Base-by-base conservation (phyloP, 129 eudicot species). In the Scalesia atractyloides region DNA sequence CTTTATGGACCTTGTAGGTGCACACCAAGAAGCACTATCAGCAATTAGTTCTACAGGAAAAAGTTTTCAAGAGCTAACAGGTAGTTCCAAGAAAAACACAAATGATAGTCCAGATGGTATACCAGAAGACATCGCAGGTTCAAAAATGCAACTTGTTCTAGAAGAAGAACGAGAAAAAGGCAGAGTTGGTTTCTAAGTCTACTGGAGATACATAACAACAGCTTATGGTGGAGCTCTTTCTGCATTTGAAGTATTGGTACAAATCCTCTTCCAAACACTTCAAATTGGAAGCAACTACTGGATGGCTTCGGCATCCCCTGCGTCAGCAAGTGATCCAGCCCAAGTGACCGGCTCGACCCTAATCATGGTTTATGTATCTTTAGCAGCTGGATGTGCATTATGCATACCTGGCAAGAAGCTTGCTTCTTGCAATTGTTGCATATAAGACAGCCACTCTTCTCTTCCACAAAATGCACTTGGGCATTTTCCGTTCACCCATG, bases 401-500 rank as follows among this genome's bases (percentile, higher is more conserved):
- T 89, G 91, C 76, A 65, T 86, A 47, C 71, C 71, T 92, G 10
- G 69, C 67, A 13, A 85, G 96, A 79, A 71, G 87, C 49, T 43
- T 86, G 58, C 73, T 85, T 56, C 64, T 85, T 64, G 82, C 60
- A 43, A 73, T 83, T 17, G 79, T 82, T 18, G 91, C 82, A 5
- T 92, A 79, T 74, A 81, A 85, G 84, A 86, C 98, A 3, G 95
- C 98, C 43, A 79, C 79, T n/a, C 18, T 5, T 37, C n/a, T 14
- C 44, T 60, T 60, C 7, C 0, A 9, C 15, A 9, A 60, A 60
- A 92, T 92, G 98, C 98, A 92, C 72, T 44, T 24, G 4, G 71
- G 86, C 80, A 77, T 92, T 62, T 92, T 92, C 37, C 94, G 98
- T 14, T 96, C 98, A n/a, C 95, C 98, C n/a, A 92, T 92, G 98